Base-by-base conservation (phyloP, 768 basidiomycete species). In the Hypsizygus marmoreus region DNA sequence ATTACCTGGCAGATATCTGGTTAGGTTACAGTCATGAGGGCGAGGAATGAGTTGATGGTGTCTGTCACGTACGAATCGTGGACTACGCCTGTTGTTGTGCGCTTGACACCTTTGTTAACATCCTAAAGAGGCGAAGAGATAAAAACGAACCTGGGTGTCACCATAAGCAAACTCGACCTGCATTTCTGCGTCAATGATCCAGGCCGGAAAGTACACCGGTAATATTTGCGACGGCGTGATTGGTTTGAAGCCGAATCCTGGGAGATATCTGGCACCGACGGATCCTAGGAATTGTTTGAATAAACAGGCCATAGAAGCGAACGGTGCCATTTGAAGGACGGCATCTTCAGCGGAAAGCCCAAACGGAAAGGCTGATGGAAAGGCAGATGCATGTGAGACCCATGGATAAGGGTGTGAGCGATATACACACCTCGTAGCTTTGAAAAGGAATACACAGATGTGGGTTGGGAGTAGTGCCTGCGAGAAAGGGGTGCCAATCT, bases 191-290 rank as follows among this genome's bases (percentile, higher is more conserved):
- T 80, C 78, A 23, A 85, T 62, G 23, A 81, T 66, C 84, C 84
- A 87, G 9, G 71, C 74, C 3, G 84, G 84, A 40, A 82, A 77
- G 57, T 85, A 87, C 2, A 81, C 62, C 6, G 82, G 74, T 35
- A 71, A 64, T 19, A 81, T 68, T 17, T 70, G 73, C 10, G 63
- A 59, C 17, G 83, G 82, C 37, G 56, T 70, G 4, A 75, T 49
- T 38, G 70, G 64, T 31, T 66, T 59, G 49, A 70, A 67, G 4
- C 70, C 70, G 23, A 69, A 57, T 17, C 55, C 58, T 2, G 74
- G 72, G 22, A 80, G 52, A 40, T 62, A 60, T 22, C 66, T 65
- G 13, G 72, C 68, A 29, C 71, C 57, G 1, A 60, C 50, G 0
- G 64, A 74, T 49, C 53, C 59, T 10, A 62, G 26, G 0, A 65